Base-by-base conservation (phyloP, 768 basidiomycete genomes). In the Termitomyces sp. region DNA sequence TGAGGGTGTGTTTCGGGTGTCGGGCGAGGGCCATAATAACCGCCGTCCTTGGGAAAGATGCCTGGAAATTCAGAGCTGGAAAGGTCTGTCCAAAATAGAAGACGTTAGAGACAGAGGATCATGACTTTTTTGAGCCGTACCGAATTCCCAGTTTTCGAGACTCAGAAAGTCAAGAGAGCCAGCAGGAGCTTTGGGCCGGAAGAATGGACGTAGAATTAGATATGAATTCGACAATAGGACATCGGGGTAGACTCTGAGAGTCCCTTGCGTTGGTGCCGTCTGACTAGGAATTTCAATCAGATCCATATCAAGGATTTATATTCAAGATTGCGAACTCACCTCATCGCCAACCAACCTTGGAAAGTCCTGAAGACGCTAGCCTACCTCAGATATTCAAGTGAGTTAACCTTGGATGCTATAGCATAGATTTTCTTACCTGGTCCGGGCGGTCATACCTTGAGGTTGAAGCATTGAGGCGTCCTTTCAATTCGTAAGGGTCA, bases 321-420 rank as follows among this genome's bases (percentile, higher is more conserved):
- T 45, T 27, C 19, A 40, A 38, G 9, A 19, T 40, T 21, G 10
- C 10, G 5, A n/a, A 37, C 23, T 27, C 44, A 87, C 84, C 83
- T 85, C 75, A 87, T 75, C 1, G 87, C 78, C 14, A 88, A 68
- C 89, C 89, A 91, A n/a, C 88, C 89, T 63, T 90, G 89, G 74
- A 86, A 91, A 3, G 85, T 83, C 51, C 82, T 73, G 65, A 84
- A 82, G 7, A 82, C 75, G 55, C 68, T 81, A 23, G 79, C 76
- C 69, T 80, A 58, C 3, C 38, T 12, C 43, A 37, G 52, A 58
- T 62, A 23, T 53, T 27, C 50, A 25, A 38, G n/a, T 37, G 5
- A 5, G 27, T 5, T 34, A 12, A 43, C 31, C 16, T 16, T 38
- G 19, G 19, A 37, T 23, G 8, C 27, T 3, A 29, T 29, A 4